Conservation (phyloP, 305 asterid species). For the Plantago coronopus region DNA sequence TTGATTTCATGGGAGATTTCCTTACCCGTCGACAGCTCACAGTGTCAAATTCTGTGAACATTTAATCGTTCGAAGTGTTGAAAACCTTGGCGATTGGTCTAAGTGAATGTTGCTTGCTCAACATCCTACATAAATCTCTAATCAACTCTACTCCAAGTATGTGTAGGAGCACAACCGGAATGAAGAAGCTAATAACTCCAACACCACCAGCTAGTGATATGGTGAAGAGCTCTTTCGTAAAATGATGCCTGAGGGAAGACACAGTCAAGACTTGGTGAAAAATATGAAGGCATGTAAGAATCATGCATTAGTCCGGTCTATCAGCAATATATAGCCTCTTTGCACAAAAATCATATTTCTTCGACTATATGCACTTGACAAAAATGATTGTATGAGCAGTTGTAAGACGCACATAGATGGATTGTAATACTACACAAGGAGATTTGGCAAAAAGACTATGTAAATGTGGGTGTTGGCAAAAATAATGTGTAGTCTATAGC, state of each 20-base stretch:
- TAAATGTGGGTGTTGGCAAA: no score
- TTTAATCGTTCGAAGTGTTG: not conserved
- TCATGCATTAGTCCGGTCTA: no score
- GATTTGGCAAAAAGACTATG: no score
- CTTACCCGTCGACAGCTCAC: not conserved
- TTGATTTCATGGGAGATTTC: not conserved
- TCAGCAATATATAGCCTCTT: not conserved
- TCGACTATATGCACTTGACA: no score
- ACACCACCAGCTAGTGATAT: constrained; percentile 26
- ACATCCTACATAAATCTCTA: constrained; percentile 23
- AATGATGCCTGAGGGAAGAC: constrained; percentile 25
- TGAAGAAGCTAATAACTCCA: constrained; percentile 35
- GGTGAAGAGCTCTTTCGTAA: constrained; percentile 25
- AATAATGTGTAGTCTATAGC: not conserved
- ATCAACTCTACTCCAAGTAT: constrained; percentile 28
- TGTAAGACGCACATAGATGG: no score
- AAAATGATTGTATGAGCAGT: no score
- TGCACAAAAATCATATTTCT: no score
- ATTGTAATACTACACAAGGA: no score
- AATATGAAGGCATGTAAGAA: not conserved
- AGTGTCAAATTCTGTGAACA: not conserved
- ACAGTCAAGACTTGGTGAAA: not conserved
- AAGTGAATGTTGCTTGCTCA: constrained; percentile 24
- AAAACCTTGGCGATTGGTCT: constrained; percentile 19
- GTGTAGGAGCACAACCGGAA: constrained; percentile 30